These are phyloP conservation scores for Lophiotrema nucula DNA, from an alignment of 495 filamentous ascomycete species.

Conservation along the genomic window DNA sequence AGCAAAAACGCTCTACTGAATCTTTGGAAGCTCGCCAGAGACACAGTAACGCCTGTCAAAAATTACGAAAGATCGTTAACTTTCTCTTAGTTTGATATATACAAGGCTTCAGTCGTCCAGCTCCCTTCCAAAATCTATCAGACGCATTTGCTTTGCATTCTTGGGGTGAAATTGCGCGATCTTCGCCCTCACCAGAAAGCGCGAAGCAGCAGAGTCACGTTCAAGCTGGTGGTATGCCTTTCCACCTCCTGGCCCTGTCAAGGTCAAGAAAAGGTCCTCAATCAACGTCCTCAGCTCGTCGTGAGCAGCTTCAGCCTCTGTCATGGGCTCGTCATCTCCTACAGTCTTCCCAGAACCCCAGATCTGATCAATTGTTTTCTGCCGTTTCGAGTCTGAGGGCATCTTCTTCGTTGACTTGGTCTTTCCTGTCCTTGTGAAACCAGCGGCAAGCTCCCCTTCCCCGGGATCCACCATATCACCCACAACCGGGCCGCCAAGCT, in stretches of 20 bases:
- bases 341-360: constrained; percentile 52
- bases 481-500: constrained; percentile 79
- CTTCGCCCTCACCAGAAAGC: constrained; percentile 80
- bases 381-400: constrained; percentile 50
- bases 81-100: too few species aligned
- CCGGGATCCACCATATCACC: constrained; percentile 69
- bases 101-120: constrained; percentile 68
- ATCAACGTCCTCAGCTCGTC: constrained; percentile 66
- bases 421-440: constrained; percentile 71
- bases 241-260: constrained; percentile 59
- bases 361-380: constrained; percentile 73
- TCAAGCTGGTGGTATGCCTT: constrained; percentile 65
- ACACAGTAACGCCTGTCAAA: too few species aligned
- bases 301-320: constrained; percentile 65
- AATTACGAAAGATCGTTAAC: too few species aligned
- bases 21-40: too few species aligned
- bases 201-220: constrained; percentile 75
- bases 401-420: constrained; percentile 53
- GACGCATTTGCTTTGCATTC: constrained; percentile 69
- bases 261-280: constrained; percentile 57
- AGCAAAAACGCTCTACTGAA: too few species aligned
- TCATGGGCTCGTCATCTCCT: constrained; percentile 42
- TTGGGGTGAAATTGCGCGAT: constrained; percentile 84
- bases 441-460: constrained; percentile 59
- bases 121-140: constrained; percentile 82